A percentile compares a stretch with the other conserved stretches of the same genome.
Evolutionary conservation across 2,329 filamentous ascomycete genomes (phyloP).

Genomic region (Juglanconis oblonga): DNA sequence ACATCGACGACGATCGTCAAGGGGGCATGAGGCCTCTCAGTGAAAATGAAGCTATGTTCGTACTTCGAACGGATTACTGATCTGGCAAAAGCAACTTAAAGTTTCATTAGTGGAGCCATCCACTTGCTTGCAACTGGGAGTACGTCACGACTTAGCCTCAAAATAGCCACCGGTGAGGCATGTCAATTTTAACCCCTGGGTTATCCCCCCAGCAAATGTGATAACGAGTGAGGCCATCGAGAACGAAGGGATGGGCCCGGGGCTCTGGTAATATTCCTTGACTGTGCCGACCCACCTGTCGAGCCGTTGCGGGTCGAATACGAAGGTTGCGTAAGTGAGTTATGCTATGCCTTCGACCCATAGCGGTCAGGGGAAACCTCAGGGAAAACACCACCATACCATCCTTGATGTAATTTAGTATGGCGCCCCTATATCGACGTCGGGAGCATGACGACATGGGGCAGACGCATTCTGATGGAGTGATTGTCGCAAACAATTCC

Average conservation of each 20-base stretch:
- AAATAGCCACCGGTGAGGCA: not conserved
- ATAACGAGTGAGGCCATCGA: not conserved
- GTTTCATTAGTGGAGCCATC: not conserved
- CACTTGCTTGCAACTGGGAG: not conserved
- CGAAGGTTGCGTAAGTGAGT: no score
- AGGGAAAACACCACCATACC: no score
- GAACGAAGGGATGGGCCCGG: not conserved
- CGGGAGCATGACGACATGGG: not conserved
- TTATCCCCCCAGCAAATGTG: not conserved
- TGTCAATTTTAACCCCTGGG: not conserved
- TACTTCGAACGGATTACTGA: not conserved
- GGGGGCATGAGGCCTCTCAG: not conserved
- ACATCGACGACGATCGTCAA: not conserved
- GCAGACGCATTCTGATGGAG: not conserved
- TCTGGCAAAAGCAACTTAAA: not conserved
- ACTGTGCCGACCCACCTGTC: no score
- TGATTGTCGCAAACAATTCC: not conserved
- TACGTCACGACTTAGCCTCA: not conserved
- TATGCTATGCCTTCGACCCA: no score
- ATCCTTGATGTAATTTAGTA: not conserved
- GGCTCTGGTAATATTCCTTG: not conserved
- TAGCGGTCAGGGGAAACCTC: no score
- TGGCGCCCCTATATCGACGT: not conserved
- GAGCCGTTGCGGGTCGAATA: no score
- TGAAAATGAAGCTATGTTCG: not conserved